Evolutionary conservation across 2,329 filamentous ascomycete genomes (phyloP), one percentile per base, ranked within the genome.

Genomic region (Exserohilum rostratum): DNA sequence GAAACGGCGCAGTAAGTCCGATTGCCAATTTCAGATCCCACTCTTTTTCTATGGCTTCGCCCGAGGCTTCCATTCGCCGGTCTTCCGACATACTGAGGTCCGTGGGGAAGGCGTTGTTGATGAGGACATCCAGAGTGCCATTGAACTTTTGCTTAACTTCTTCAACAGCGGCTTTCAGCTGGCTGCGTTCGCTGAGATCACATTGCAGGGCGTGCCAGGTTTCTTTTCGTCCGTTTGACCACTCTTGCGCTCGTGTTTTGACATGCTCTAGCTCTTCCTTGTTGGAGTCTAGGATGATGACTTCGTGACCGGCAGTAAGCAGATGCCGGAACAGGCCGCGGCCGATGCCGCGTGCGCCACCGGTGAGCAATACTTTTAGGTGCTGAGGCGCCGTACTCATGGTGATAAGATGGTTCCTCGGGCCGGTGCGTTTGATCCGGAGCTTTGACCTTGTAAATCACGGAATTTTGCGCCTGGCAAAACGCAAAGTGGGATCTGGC

Each of bases 241-340:
- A 63, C n/a, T 60, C 46, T 68, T 66, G 55, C 65, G 75, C 55
- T 51, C 65, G 39, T 42, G 60, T 53, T 61, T 42, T 68, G 7
- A 76, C 74, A 57, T 79, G 68, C 6, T 69, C 60, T 7, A 80
- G 66, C 57, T 79, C 77, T 38, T 71, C 69, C 29, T 62, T 65
- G 57, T 81, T 77, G 39, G 76, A 71, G 53, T 81, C 79, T 31
- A 81, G 65, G 6, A 80, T 72, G 56, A 79, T 77, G 38, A 82
- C 74, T 29, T 74, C 71, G 65, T 81, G 75, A n/a, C 80, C 78
- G 10, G 66, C 57, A 15, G 67, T 56, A 17, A 78, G 69, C 43
- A 81, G 77, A 38, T 77, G 74, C 10, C 78, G 76, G 38, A 78
- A 76, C 13, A 80, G 68, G 30, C 74, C 76, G 34, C 79, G 74